A percentile compares a stretch with the other conserved stretches of the same genome.
Conservation (phyloP, 2,329 filamentous ascomycete genomes). For the Epichloe elymi region DNA sequence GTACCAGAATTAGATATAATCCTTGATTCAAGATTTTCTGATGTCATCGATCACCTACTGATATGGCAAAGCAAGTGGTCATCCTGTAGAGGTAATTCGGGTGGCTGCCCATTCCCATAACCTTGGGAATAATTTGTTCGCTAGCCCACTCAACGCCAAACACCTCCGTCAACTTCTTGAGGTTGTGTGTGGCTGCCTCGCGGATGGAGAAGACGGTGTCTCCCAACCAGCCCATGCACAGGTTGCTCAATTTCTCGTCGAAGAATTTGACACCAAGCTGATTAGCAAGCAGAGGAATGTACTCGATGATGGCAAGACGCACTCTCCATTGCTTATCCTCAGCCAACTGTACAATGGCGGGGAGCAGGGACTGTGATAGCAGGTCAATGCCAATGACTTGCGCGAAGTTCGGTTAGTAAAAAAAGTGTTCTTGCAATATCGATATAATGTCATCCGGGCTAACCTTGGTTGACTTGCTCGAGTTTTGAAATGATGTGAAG, state of each 20-base stretch:
- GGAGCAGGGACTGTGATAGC: constrained; percentile 88
- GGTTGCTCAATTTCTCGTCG: constrained; percentile 84
- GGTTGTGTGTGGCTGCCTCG: constrained; percentile 90
- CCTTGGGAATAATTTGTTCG: constrained; percentile 94
- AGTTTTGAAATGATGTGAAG: constrained; percentile 99
- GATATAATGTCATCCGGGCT: constrained; percentile 24
- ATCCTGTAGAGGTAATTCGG: constrained; percentile 99
- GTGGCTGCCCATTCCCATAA: constrained; percentile 95
- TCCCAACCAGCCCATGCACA: constrained; percentile 98
- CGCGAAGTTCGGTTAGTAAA: background rate
- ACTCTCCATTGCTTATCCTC: constrained; percentile 99
- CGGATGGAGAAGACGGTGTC: constrained; percentile 98
- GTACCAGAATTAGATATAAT: background rate
- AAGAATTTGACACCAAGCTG: constrained; percentile 97
- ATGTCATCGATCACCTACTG: constrained; percentile 45
- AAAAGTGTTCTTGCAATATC: background rate
- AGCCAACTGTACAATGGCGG: constrained; percentile 91
- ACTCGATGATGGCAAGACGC: constrained; percentile 95
- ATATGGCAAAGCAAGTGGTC: constrained; percentile 99
- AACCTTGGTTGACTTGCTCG: constrained; percentile 86
- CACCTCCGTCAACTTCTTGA: constrained; percentile 97
- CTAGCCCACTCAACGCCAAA: constrained; percentile 97
- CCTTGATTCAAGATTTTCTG: background rate
- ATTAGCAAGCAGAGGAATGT: constrained; percentile 89
- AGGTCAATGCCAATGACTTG: constrained; percentile 97